Base-by-base conservation (phyloP, 139 green algal genomes). In the Chlamydomonas incerta region DNA sequence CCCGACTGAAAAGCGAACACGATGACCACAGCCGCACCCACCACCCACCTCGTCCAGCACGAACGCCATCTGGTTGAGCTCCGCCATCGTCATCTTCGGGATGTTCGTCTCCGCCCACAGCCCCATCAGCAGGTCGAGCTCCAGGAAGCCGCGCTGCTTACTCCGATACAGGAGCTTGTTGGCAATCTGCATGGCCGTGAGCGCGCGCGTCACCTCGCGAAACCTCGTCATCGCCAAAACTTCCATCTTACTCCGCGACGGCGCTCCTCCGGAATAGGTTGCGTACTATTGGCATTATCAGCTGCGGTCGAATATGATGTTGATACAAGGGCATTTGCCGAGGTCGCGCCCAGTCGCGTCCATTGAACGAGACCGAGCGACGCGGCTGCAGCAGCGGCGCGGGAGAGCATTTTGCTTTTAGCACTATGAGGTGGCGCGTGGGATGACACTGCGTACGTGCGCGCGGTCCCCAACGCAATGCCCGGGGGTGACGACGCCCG, bases 131-230 rank as follows among this genome's bases (percentile, higher is more conserved):
- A 98, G 83, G 87, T 98, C 95, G 28, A 98, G 93, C 86, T 98
- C 95, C 26, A 98, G 86, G 68, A 95, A 98, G 10, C 95, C 95
- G 17, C 95, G 86, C 88, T 98, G 95, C 72, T 94, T 95, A 83
- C 81, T 92, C 15, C 95, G 89, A 69, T 98, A 98, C 41, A 97
- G 72, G 35, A 97, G 88, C 76, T 92, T 91, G 86, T 95, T 96
- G 0, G 93, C 83, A 23, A 91, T 68, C 88, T 93, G 80, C 24
- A 13, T n/a, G n/a, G n/a, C n/a, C n/a, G n/a, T n/a, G 2, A 15
- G 60, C 60, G 24, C 11, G 60, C 55, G 35, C 28, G 2, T 26
- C 58, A 33, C 34, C 66, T 24, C 31, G 10, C 66, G 63, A 55
- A 21, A 50, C 41, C 41, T 5, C 5, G 41, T 50, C 41, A 50